phyloP scores from a whole-genome alignment of 345 rosid genomes.

The Sisymbrium irio region DNA sequence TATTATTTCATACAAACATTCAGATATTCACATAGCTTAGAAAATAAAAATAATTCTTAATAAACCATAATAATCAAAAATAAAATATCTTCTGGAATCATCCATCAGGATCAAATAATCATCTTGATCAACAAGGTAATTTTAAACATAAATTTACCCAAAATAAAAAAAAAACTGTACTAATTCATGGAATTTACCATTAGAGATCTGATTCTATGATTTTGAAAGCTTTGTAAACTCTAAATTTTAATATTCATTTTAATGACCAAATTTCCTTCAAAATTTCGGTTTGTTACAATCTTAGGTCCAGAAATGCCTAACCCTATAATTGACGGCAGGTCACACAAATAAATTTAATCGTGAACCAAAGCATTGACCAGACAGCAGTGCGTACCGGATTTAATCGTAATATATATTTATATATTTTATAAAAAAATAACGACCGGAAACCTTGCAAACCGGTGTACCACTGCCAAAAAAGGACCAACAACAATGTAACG shows the following conservation, averaged over 20 bases:
- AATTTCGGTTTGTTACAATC: neutral
- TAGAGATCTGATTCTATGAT: neutral
- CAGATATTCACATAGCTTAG: neutral
- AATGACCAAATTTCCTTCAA: neutral
- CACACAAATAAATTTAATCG: neutral
- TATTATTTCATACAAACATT: neutral
- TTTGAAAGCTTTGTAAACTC: neutral
- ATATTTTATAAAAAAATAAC: too few species aligned
- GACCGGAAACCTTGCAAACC: slow-evolving; percentile 14
- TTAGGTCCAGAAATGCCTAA: neutral
- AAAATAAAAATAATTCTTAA: neutral
- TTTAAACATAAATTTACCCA: neutral
- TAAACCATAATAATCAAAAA: neutral
- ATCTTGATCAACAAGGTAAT: neutral
- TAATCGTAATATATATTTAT: neutral
- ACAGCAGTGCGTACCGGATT: neutral
- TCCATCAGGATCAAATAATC: neutral
- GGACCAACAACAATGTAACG: slow-evolving; percentile 32
- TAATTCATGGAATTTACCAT: neutral
- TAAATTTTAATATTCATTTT: neutral
- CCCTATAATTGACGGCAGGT: slow-evolving; percentile 6
- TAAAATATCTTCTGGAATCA: neutral
- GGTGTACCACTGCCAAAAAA: slow-evolving; percentile 28
- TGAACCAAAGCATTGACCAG: slow-evolving; percentile 23
- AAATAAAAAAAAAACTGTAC: too few species aligned